phyloP scores from a whole-genome alignment of 305 asterid species.

The Fraxinus ornus region DNA sequence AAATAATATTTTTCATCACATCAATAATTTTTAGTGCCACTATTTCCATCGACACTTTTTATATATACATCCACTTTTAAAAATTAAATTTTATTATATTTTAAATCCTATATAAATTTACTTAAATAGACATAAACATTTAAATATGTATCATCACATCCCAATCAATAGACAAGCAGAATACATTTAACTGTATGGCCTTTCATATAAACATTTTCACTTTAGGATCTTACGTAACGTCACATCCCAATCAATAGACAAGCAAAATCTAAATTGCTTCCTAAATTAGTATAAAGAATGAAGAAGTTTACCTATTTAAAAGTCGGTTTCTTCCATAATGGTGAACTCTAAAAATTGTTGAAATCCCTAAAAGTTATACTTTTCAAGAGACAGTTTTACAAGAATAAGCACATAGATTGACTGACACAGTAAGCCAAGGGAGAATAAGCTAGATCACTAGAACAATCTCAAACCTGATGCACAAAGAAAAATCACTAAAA shows the following conservation, averaged over 20 bases:
- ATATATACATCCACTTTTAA: too few species aligned
- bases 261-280: not conserved
- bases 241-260: not conserved
- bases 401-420: not conserved
- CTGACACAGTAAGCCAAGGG: not conserved
- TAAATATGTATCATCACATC: too few species aligned
- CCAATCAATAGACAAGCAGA: not conserved
- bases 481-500: not conserved
- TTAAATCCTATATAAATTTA: too few species aligned
- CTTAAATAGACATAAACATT: too few species aligned
- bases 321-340: not conserved
- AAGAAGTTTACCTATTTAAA: not conserved
- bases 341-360: not conserved
- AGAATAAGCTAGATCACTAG: not conserved
- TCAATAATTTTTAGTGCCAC: too few species aligned
- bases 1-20: too few species aligned
- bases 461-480: not conserved
- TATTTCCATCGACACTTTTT: too few species aligned
- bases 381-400: not conserved
- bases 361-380: not conserved
- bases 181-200: not conserved
- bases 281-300: not conserved
- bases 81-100: too few species aligned
- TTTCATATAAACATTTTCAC: not conserved
- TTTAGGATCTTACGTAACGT: not conserved